Conservation (phyloP, 495 filamentous ascomycete genomes). For the Chaetomidium leptoderma region DNA sequence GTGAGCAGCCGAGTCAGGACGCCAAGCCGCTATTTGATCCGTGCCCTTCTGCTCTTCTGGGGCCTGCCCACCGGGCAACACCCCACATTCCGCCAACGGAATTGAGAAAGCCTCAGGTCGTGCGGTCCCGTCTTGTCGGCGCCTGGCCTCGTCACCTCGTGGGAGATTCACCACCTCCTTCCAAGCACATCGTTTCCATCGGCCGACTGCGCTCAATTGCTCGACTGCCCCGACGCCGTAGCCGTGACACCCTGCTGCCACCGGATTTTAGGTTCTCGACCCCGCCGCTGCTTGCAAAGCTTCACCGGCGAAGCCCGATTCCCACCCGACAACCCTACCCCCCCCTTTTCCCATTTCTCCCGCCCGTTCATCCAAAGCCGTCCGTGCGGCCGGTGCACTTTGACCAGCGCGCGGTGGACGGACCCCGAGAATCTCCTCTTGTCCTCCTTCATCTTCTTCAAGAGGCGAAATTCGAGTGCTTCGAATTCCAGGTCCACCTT, state of each 20-base stretch:
- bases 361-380: no score
- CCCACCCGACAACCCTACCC: no score
- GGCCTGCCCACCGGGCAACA: no score
- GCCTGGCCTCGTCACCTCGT: background rate
- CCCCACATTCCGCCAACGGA: background rate
- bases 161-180: background rate
- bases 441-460: no score
- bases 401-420: no score
- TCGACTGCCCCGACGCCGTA: background rate
- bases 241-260: background rate
- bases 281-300: background rate
- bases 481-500: no score
- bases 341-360: no score
- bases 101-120: background rate
- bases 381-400: no score
- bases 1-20: background rate
- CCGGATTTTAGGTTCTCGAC: background rate
- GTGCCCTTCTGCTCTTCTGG: constrained; percentile 5
- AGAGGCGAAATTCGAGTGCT: no score
- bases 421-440: no score
- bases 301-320: background rate
- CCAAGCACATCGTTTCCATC: background rate
- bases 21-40: background rate
- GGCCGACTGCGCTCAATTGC: background rate
- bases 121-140: background rate